Conservation (phyloP, 345 rosid species). For the Lumnitzera racemosa region DNA sequence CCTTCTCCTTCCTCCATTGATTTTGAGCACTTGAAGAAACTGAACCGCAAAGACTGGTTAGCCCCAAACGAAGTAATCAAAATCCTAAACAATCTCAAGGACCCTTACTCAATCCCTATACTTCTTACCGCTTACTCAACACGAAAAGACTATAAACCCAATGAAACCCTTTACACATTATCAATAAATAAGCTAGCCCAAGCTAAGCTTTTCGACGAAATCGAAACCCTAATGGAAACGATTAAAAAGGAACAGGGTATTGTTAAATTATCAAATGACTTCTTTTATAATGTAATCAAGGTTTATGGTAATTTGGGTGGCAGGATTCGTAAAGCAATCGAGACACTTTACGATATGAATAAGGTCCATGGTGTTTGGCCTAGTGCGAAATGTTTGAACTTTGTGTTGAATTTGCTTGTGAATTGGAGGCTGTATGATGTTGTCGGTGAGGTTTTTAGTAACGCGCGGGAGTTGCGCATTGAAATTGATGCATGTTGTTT, state of each 20-base stretch:
- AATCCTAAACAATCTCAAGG: slow-evolving; percentile 44
- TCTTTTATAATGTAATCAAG: slow-evolving; percentile 67
- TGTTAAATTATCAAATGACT: slow-evolving; percentile 49
- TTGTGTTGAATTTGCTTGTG: slow-evolving; percentile 64
- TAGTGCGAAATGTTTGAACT: slow-evolving; percentile 56
- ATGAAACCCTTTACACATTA: slow-evolving; percentile 52
- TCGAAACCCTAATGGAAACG: slow-evolving; percentile 44
- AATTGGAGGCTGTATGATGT: slow-evolving; percentile 53
- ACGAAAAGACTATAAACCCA: slow-evolving; percentile 75
- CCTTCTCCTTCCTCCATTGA: slow-evolving; percentile 8
- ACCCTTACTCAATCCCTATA: slow-evolving; percentile 38
- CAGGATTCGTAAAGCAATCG: slow-evolving; percentile 54
- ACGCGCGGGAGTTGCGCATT: slow-evolving; percentile 59
- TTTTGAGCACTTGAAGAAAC: slow-evolving; percentile 20
- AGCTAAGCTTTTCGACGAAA: slow-evolving; percentile 58
- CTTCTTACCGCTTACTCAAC: slow-evolving; percentile 49
- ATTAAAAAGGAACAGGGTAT: slow-evolving; percentile 37
- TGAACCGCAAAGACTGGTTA: slow-evolving; percentile 78
- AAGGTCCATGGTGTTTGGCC: slow-evolving; percentile 62
- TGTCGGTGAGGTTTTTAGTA: slow-evolving; percentile 45
- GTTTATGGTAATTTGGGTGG: slow-evolving; percentile 61
- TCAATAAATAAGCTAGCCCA: slow-evolving; percentile 47
- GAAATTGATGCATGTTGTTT: slow-evolving; percentile 81
- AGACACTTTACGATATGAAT: slow-evolving; percentile 60
- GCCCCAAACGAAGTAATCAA: slow-evolving; percentile 58